A percentile compares a stretch with the other conserved stretches of the same genome.
These are phyloP conservation scores for Micractinium sp. DNA, from an alignment of 139 green algal species.

Conservation along the genomic window DNA sequence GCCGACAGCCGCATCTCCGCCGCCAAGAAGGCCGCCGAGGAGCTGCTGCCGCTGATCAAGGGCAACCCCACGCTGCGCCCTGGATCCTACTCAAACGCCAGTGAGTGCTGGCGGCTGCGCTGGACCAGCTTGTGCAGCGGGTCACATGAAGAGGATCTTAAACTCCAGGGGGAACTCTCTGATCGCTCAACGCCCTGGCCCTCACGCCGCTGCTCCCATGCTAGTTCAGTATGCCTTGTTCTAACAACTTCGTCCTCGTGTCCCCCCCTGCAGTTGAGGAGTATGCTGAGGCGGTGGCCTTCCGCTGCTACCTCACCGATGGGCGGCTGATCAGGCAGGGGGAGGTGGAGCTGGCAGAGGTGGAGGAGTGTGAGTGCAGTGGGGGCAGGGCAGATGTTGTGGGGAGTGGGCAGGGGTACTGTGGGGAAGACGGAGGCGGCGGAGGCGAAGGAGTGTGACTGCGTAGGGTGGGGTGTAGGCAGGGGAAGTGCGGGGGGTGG, in stretches of 20 bases:
- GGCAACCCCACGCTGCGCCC: slow-evolving; percentile 59
- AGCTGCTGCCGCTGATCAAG: slow-evolving; percentile 71
- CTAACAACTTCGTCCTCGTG: background rate
- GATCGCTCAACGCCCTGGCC: too few relatives aligned
- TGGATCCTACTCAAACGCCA: slow-evolving; percentile 68
- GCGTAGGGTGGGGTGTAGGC: slow-evolving; percentile 15
- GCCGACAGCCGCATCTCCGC: slow-evolving; percentile 55
- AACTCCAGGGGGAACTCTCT: too few relatives aligned
- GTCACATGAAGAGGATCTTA: too few relatives aligned
- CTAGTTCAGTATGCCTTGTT: background rate
- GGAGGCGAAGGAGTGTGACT: background rate
- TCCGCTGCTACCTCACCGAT: slow-evolving; percentile 73
- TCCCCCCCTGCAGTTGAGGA: slow-evolving; percentile 1
- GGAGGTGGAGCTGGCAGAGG: slow-evolving; percentile 69
- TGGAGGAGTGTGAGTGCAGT: slow-evolving; percentile 77
- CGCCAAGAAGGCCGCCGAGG: slow-evolving; percentile 54
- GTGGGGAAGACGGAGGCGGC: background rate
- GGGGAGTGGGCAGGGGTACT: background rate
- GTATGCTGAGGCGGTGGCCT: slow-evolving; percentile 43
- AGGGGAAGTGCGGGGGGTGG: too few relatives aligned
- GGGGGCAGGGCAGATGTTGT: background rate
- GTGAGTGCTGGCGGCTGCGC: slow-evolving; percentile 59
- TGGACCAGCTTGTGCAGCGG: background rate
- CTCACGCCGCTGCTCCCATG: background rate
- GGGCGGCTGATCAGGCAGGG: slow-evolving; percentile 52